Base-by-base conservation (phyloP, 2,329 filamentous ascomycete species). In the Xylariaceae sp. region DNA sequence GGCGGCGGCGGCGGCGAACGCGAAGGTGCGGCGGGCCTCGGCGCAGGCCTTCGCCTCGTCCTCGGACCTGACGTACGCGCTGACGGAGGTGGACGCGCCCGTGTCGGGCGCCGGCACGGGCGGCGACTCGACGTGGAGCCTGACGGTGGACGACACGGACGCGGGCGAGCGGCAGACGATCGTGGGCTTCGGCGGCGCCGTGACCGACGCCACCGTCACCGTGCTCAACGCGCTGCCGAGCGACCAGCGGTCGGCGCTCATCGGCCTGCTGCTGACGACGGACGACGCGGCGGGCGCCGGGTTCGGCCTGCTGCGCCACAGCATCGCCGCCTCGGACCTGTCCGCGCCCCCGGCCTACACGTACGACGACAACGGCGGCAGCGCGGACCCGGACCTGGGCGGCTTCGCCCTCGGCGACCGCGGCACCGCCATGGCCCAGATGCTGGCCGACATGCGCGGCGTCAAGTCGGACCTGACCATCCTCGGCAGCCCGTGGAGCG, bases 181-280 rank as follows among this genome's bases (percentile, higher is more conserved):
- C 45, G 55, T 49, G 27, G 60, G 62, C 4, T 65, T 65, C 35
- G 61, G 62, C n/a, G 61, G 59, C 5, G 51, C 59, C 8, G 59
- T 65, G 18, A 65, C 62, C 3, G 61, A 65, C 32, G 56, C 58
- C 19, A 64, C 61, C 5, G 58, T 64, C 8, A 48, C 53, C 18
- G 58, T 60, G 16, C 53, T 64, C 41, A 57, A 57, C 35, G 43
- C 45, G 14, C 53, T 65, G 3, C 39, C 58, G 1, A 40, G 44
- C 12, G 43, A 44, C 30, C 34, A 45, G 22, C 57, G 52, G 14
- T 46, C 42, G 16, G 39, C 53, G 38, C 51, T 65, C 15, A 49
- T 65, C 19, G 44, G 43, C 24, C 51, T 57, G 22, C 40, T 64
- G 24, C 50, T 64, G 50, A 59, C 58, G n/a, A n/a, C n/a, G n/a